A percentile compares a stretch with the other conserved stretches of the same genome.
Evolutionary conservation across 2,329 filamentous ascomycete species (phyloP).

Genomic region (Ambrosiella cleistominuta): DNA sequence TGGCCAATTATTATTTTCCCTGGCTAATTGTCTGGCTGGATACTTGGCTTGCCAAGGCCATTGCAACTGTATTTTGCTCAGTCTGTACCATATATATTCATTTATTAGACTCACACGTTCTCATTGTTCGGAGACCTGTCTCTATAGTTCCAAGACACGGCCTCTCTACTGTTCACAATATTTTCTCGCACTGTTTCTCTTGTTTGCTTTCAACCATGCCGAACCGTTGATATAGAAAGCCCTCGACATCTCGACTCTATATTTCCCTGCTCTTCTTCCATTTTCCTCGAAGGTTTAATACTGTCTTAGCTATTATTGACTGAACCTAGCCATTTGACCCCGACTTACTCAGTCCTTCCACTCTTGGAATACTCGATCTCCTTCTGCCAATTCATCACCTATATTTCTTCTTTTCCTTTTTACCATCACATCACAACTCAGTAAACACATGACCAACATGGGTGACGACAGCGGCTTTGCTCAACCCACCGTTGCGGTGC

Average conservation of each 20-base stretch:
- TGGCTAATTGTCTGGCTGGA: background rate
- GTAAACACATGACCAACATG: constrained; percentile 1
- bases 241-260: background rate
- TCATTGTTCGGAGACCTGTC: too few relatives aligned
- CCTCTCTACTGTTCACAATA: background rate
- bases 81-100: background rate
- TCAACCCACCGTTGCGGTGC: background rate
- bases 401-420: background rate
- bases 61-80: background rate
- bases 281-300: background rate
- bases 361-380: background rate
- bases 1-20: background rate
- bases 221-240: background rate
- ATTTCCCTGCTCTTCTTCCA: background rate
- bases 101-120: too few relatives aligned
- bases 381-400: background rate
- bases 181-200: background rate
- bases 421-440: background rate
- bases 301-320: background rate
- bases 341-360: background rate
- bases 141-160: background rate
- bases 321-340: background rate
- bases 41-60: background rate
- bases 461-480: constrained; percentile 8
- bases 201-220: background rate